phyloP scores from a whole-genome alignment of 2,329 filamentous ascomycete species.

The Bipolaris victoriae region DNA sequence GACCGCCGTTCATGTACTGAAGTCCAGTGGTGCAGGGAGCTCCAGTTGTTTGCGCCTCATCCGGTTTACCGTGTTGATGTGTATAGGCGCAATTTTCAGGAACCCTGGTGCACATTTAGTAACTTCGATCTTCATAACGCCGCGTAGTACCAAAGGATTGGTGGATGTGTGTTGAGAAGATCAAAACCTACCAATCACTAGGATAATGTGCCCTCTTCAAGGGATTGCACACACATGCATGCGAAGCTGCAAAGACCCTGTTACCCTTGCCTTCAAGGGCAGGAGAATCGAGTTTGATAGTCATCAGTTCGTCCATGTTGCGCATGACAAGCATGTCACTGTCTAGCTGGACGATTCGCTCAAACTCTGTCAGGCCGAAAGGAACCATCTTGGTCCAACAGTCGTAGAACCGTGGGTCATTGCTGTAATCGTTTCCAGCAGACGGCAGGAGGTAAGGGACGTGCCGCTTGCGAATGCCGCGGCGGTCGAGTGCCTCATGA shows the following conservation, averaged over 20 bases:
- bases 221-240: conserved; percentile 90
- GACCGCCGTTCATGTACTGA: conserved; percentile 63
- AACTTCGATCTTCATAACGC: no score
- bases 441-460: conserved; percentile 75
- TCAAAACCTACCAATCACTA: conserved; percentile 62
- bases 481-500: conserved; percentile 69
- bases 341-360: conserved; percentile 81
- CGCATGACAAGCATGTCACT: conserved; percentile 82
- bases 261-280: conserved; percentile 60
- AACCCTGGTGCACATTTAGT: conserved; percentile 38
- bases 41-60: conserved; percentile 59
- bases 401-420: conserved; percentile 84
- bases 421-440: conserved; percentile 68
- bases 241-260: conserved; percentile 78
- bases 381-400: conserved; percentile 86
- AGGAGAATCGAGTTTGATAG: conserved; percentile 70
- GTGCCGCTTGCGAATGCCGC: conserved; percentile 71
- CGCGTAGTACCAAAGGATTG: not conserved
- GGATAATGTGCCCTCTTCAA: conserved; percentile 80
- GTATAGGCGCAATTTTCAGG: conserved; percentile 67
- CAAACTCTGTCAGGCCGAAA: conserved; percentile 77
- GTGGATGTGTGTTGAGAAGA: not conserved
- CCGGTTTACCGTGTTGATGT: conserved; percentile 60
- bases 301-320: conserved; percentile 94
- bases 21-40: conserved; percentile 59